Percentiles rank a stretch among this genome's conserved stretches.
Conservation (phyloP, 768 basidiomycete genomes). For the Botryobasidium botryosum region DNA sequence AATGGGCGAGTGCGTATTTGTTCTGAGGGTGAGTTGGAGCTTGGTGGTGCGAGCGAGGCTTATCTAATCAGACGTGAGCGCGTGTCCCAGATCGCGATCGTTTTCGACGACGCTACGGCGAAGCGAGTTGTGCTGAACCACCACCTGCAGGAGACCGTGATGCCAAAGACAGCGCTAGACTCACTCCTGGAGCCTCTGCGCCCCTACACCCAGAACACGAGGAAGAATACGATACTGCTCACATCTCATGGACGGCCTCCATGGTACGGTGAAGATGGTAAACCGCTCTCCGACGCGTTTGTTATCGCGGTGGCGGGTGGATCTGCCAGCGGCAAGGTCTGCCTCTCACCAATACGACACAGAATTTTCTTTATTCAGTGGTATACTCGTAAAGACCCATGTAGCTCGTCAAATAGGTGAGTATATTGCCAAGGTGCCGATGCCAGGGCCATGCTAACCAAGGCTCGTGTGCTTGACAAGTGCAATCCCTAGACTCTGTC, state of each 20-base stretch:
- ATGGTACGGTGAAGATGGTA: conserved; percentile 63
- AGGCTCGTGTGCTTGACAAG: too few relatives aligned
- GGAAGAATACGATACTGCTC: conserved; percentile 56
- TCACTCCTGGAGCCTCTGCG: too few relatives aligned
- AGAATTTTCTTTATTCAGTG: conserved; percentile 1
- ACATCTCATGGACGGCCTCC: conserved; percentile 57
- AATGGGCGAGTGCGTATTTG: too few relatives aligned
- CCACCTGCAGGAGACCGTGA: too few relatives aligned
- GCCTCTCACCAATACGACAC: conserved; percentile 6
- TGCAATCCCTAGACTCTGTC: conserved; percentile 62
- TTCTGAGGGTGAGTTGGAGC: background rate
- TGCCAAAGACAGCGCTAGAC: too few relatives aligned
- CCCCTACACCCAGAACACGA: background rate
- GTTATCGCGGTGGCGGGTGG: conserved; percentile 77
- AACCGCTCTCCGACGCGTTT: conserved; percentile 54
- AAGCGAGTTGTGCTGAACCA: background rate
- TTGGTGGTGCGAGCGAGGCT: background rate
- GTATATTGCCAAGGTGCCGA: too few relatives aligned
- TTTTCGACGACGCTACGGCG: background rate
- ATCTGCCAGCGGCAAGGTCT: conserved; percentile 75
- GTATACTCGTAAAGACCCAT: conserved; percentile 39
- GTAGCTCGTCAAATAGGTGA: conserved; percentile 72
- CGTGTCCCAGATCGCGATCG: background rate
- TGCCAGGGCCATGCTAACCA: too few relatives aligned
- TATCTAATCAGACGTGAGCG: background rate